Conservation (phyloP, 2,329 filamentous ascomycete species). For the Beauveria brongniartii region DNA sequence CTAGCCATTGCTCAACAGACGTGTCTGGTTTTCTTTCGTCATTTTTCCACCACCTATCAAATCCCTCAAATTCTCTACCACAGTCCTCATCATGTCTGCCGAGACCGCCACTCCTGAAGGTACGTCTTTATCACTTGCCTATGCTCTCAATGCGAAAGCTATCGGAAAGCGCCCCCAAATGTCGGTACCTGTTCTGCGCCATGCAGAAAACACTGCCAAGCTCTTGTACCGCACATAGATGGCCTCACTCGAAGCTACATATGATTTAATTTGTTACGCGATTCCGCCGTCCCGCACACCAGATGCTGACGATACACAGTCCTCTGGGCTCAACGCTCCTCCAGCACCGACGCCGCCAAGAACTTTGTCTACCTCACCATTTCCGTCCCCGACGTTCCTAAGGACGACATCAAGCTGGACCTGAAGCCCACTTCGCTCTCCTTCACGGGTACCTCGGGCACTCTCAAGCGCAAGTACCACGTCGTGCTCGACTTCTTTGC, state of each 20-base stretch:
- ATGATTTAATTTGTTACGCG: neutral
- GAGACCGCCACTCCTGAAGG: slow-evolving; percentile 30
- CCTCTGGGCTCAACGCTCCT: slow-evolving; percentile 97
- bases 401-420: slow-evolving; percentile 70
- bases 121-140: slow-evolving; percentile 16
- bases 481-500: slow-evolving; percentile 80
- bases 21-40: neutral
- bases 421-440: slow-evolving; percentile 67
- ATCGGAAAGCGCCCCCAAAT: neutral
- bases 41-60: slow-evolving; percentile 8
- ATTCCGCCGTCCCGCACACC: neutral
- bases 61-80: slow-evolving; percentile 4
- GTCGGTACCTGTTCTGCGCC: neutral
- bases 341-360: slow-evolving; percentile 66
- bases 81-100: slow-evolving; percentile 18
- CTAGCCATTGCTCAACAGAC: slow-evolving; percentile 8
- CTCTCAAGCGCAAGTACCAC: slow-evolving; percentile 79
- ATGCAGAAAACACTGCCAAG: neutral
- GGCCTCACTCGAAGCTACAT: neutral
- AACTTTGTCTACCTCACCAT: slow-evolving; percentile 96
- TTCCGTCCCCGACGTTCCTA: slow-evolving; percentile 74
- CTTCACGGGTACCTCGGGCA: slow-evolving; percentile 76
- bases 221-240: neutral
- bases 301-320: slow-evolving; percentile 43
- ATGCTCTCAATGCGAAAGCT: neutral